Base-by-base conservation (phyloP, 75 land plant species). In the Picea sitchensis region DNA sequence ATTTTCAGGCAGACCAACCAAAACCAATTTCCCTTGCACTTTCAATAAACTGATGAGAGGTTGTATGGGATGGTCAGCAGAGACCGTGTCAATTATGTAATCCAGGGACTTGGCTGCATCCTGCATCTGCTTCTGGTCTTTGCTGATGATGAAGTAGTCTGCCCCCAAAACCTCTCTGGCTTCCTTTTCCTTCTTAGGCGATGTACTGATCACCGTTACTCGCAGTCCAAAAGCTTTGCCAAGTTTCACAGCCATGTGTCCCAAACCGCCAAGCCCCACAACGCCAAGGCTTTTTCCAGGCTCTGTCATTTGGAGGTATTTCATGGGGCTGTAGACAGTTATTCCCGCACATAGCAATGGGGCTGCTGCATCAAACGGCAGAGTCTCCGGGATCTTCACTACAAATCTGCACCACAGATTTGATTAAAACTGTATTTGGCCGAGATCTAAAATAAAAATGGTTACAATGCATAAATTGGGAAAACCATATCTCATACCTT, bases 271-370 rank as follows among this genome's bases (percentile, higher is more conserved):
- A 2, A 91, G 81, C 1, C 93, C 93, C 2, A 91, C 83, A 13
- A 91, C 80, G 14, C 93, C 93, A 15, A 86, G 47, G 20, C 54
- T 79, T 75, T 80, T 86, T 0, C 91, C 93, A 31, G 81, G 61
- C 14, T 78, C 65, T 0, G 61, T 60, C 89, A 90, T 80, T 34
- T 79, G 77, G 75, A 76, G 59, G 26, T 84, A 83, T 76, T 87
- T 89, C 90, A 93, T 75, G 23, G 94, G 90, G 73, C 83, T 83
- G 86, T 72, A 93, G 18, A 93, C 87, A 1, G 95, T 90, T n/a
- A 92, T 81, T 4, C 96, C 96, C 36, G 96, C 96, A 44, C 96
- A 93, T 67, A 93, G 84, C 36, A 93, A 76, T 0, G 96, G 96
- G 1, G 96, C 92, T 41, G 90, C 90, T 20, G 72, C 73, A n/a